Base-by-base conservation (phyloP, 305 asterid genomes). In the Plantago coronopus region DNA sequence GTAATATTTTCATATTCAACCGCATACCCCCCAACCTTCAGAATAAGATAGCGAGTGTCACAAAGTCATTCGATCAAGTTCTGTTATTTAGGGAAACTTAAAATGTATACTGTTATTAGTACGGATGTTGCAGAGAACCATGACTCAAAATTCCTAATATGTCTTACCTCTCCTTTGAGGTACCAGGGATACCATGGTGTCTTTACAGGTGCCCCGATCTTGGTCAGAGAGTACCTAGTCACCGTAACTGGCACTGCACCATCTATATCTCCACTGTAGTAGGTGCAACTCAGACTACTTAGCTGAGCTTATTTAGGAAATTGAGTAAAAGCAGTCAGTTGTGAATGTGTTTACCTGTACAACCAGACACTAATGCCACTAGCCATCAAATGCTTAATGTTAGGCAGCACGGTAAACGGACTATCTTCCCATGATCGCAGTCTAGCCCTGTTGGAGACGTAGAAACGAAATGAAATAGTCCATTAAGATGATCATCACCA, bases 1-100 rank as follows among this genome's bases (percentile, higher is more conserved):
- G 91, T 82, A 66, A 89, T 23, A 20, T 85, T 83, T 37, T 86
- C 72, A 47, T 89, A 89, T 51, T 68, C 90, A 18, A 79, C 88
- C 8, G 60, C 87, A 48, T 78, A 89, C 4, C 97, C 95, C 59
- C 91, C 95, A 54, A 88, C 96, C 95, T 88, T 61, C 21, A 56
- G 8, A 17, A 12, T 50, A 27, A 12, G 15, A 25, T 3, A 40
- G 29, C 18, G 4, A 25, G 40, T 14, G 42, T 21, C 29, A 42
- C 17, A 1, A 43, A 15, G 12, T 18, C 4, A 38, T 47, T 40
- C 20, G 21, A 49, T 27, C 34, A 27, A 27, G 7, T 25, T 2
- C 31, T 5, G 5, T 2, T 25, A 2, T 25, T 25, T 2, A 25
- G 5, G 5, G 31, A 25, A 25, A 2, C 31, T 2, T 25, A 2